These are phyloP conservation scores for Kregervanrija pseudodelftensis DNA, from an alignment of 805 yeast species.

Conservation along the genomic window DNA sequence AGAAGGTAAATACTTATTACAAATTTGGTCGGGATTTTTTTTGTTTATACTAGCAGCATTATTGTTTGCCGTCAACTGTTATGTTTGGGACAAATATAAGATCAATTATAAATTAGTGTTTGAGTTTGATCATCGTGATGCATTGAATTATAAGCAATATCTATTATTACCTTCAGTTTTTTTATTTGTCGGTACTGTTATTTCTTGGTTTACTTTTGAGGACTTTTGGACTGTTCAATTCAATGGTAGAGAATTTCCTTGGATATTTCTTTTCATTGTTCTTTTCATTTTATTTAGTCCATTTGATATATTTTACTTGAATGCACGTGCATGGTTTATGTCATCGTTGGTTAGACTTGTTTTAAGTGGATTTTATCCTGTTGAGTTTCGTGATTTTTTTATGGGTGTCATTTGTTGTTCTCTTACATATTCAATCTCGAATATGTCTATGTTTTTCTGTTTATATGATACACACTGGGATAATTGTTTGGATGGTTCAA, in stretches of 20 bases:
- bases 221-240: constrained; percentile 51
- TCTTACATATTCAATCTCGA: constrained; percentile 80
- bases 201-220: constrained; percentile 68
- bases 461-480: constrained; percentile 67
- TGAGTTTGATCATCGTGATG: constrained; percentile 68
- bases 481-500: constrained; percentile 37
- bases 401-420: constrained; percentile 87
- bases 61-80: constrained; percentile 62
- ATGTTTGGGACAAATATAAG: constrained; percentile 63
- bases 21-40: constrained; percentile 89
- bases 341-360: constrained; percentile 63
- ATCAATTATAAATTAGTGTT: constrained; percentile 89
- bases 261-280: constrained; percentile 55
- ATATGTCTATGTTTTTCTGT: constrained; percentile 78
- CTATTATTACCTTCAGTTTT: constrained; percentile 55
- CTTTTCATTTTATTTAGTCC: constrained; percentile 55
- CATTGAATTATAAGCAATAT: constrained; percentile 59
- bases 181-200: constrained; percentile 47
- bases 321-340: constrained; percentile 71
- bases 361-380: constrained; percentile 85
- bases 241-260: constrained; percentile 70
- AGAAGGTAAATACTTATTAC: constrained; percentile 57
- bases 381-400: constrained; percentile 90
- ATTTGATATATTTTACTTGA: constrained; percentile 42
- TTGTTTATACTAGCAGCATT: constrained; percentile 51